phyloP scores from a whole-genome alignment of 805 yeast genomes.

The Ogataea nakhonphanomensis region DNA sequence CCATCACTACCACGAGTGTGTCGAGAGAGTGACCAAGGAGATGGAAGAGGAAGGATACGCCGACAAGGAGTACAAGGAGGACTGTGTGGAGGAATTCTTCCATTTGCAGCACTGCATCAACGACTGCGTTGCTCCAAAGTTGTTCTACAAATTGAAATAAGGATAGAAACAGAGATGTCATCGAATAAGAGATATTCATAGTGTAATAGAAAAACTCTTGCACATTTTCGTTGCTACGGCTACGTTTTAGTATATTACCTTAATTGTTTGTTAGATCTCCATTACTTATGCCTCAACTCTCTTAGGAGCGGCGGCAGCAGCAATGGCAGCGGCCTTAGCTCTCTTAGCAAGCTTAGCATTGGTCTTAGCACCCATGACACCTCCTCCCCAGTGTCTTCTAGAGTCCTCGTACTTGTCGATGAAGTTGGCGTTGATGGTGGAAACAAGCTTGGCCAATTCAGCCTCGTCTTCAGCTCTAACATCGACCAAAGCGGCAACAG shows the following conservation, averaged over 20 bases:
- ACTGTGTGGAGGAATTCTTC: conserved; percentile 97
- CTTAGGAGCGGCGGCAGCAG: conserved; percentile 19
- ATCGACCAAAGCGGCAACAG: conserved; percentile 94
- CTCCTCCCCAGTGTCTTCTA: conserved; percentile 99
- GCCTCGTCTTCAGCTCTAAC: conserved; percentile 90
- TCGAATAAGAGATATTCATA: conserved; percentile 7
- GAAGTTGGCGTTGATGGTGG: conserved; percentile 90
- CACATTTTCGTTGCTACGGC: conserved; percentile 1
- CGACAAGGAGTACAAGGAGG: conserved; percentile 82
- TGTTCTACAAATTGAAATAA: conserved; percentile 83
- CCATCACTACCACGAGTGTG: conserved; percentile 93
- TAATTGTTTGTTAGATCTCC: conserved; percentile 6
- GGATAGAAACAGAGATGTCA: conserved; percentile 5
- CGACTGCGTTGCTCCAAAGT: conserved; percentile 87
- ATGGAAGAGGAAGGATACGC: conserved; percentile 82
- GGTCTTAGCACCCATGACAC: conserved; percentile 91
- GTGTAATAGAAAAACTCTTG: conserved; percentile 3
- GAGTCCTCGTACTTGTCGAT: conserved; percentile 86
- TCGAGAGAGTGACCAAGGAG: conserved; percentile 88
- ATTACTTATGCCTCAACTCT: conserved; percentile 13
- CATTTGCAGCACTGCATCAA: conserved; percentile 92
- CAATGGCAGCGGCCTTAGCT: conserved; percentile 49
- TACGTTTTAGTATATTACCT: conserved; percentile 1
- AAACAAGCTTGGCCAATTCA: conserved; percentile 84
- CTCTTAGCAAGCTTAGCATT: conserved; percentile 75